Percentiles rank a stretch among this genome's conserved stretches.
phyloP scores from a whole-genome alignment of 2,329 filamentous ascomycete species.

The Sarocladiaceae sp. region DNA sequence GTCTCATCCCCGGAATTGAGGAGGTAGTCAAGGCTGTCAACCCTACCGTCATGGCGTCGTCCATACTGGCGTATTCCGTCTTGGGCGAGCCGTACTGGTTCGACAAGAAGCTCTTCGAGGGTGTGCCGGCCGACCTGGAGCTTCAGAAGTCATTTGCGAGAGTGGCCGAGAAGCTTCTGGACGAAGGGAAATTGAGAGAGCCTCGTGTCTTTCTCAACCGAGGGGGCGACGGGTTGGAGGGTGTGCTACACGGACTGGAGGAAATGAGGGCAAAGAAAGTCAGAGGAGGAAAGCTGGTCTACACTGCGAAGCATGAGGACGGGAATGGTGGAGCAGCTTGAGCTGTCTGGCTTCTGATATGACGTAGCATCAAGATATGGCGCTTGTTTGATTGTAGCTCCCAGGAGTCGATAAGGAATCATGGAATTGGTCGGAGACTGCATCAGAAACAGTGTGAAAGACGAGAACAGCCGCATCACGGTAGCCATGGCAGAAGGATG shows the following conservation, averaged over 20 bases:
- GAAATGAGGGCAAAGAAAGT: constrained; percentile 26
- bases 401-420: no score
- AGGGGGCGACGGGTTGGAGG: constrained; percentile 24
- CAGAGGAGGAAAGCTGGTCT: constrained; percentile 37
- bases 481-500: no score
- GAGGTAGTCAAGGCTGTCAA: background rate
- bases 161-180: constrained; percentile 25
- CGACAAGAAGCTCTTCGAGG: constrained; percentile 14
- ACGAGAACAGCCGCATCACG: no score
- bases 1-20: constrained; percentile 12
- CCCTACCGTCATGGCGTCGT: background rate
- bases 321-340: no score
- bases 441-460: no score
- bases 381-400: no score
- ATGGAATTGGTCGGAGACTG: no score
- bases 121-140: constrained; percentile 21
- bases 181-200: constrained; percentile 25
- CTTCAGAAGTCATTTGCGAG: constrained; percentile 24
- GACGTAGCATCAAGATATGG: no score
- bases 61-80: constrained; percentile 1
- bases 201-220: constrained; percentile 22
- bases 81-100: constrained; percentile 17
- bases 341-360: no score
- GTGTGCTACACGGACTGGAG: constrained; percentile 25
- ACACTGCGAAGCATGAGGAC: no score